phyloP scores from a whole-genome alignment of 306 rosid genomes.

The barrel medic (Medicago truncatula) region MtrunA17r5.0-ANR NC_053046.1:18776001-18776500 shows the following conservation, averaged over 20 bases:
- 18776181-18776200: constrained; percentile 46
- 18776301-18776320: constrained; percentile 39
- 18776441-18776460: too few species aligned
- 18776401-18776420: too few species aligned
- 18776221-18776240: constrained; percentile 38
- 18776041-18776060: background rate
- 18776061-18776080: background rate
- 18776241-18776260: constrained; percentile 35
- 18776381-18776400: too few species aligned
- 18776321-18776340: too few species aligned
- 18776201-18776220: constrained; percentile 33
- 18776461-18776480: too few species aligned
- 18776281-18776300: constrained; percentile 47
- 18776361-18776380: too few species aligned
- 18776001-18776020: background rate
- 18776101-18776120: constrained; percentile 25
- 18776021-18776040: background rate
- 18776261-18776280: background rate
- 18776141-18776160: constrained; percentile 6
- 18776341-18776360: too few species aligned
- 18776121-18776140: constrained; percentile 5
- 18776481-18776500: too few species aligned
- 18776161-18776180: constrained; percentile 42
- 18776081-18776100: constrained; percentile 41
- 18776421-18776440: too few species aligned